Evolutionary conservation across 148 eudicot genomes (phyloP).

Genomic region (Rheum nobile): DNA sequence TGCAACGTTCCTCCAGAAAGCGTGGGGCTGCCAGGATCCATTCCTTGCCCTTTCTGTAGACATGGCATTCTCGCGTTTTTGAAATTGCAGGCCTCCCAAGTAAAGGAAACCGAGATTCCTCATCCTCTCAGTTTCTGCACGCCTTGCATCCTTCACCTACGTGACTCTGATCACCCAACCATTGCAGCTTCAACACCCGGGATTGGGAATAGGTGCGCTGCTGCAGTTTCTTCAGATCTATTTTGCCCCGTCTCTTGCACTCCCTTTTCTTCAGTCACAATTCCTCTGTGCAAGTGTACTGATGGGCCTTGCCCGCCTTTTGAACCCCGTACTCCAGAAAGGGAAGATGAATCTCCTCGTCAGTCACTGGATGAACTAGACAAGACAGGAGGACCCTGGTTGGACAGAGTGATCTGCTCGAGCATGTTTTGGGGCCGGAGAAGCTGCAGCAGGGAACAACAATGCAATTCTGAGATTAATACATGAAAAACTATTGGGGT

Average conservation of each 20-base stretch:
- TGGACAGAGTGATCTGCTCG: conserved; percentile 69
- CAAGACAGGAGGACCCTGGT: conserved; percentile 45
- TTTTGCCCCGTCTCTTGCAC: conserved; percentile 86
- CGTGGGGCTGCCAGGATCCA: conserved; percentile 69
- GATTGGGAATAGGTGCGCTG: conserved; percentile 38
- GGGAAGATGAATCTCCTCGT: conserved; percentile 50
- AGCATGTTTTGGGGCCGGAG: conserved; percentile 85
- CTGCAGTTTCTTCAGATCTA: conserved; percentile 68
- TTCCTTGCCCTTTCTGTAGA: conserved; percentile 88
- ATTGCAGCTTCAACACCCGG: conserved; percentile 30
- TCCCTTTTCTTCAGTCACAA: conserved; percentile 68
- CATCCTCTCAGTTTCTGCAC: conserved; percentile 56
- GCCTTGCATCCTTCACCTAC: conserved; percentile 76
- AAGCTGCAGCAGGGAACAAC: conserved; percentile 83
- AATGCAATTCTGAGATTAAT: conserved; percentile 82
- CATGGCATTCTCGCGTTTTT: conserved; percentile 53
- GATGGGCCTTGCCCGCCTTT: conserved; percentile 71
- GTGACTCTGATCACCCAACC: conserved; percentile 36
- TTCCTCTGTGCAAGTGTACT: conserved; percentile 68
- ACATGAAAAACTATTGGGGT: conserved; percentile 17
- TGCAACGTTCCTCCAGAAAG: conserved; percentile 49
- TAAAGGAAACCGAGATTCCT: conserved; percentile 40
- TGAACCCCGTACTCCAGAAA: conserved; percentile 40
- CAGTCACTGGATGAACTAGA: conserved; percentile 28
- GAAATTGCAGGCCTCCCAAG: conserved; percentile 50